Percentiles rank a stretch among this genome's conserved stretches.
These are phyloP conservation scores for Thermochaetoides dissita DNA, from an alignment of 2,329 filamentous ascomycete genomes.

Conservation along the genomic window DNA sequence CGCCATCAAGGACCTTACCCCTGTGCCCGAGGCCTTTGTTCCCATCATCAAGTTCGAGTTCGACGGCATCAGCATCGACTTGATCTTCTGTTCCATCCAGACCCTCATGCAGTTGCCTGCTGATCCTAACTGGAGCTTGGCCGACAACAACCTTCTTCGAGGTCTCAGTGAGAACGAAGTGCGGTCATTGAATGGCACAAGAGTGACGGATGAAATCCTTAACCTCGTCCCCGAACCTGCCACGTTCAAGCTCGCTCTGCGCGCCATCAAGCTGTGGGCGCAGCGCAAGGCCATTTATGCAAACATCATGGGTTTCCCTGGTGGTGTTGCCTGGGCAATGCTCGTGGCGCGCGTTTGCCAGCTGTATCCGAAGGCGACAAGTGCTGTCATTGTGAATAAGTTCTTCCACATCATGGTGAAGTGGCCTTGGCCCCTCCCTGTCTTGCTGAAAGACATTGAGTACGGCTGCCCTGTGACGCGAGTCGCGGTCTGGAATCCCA, in stretches of 20 bases:
- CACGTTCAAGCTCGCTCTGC: conserved; percentile 76
- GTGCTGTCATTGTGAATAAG: conserved; percentile 76
- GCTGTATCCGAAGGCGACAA: conserved; percentile 83
- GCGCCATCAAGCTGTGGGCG: conserved; percentile 94
- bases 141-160: conserved; percentile 70
- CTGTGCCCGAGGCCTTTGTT: conserved; percentile 81
- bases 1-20: conserved; percentile 71
- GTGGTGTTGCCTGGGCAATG: conserved; percentile 97
- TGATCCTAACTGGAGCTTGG: conserved; percentile 56
- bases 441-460: conserved; percentile 78
- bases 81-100: conserved; percentile 72
- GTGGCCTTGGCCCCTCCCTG: conserved; percentile 92
- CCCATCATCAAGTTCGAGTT: conserved; percentile 97
- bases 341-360: conserved; percentile 91
- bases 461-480: conserved; percentile 53
- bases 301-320: conserved; percentile 91
- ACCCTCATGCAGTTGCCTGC: conserved; percentile 54
- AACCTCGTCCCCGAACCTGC: conserved; percentile 76
- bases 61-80: conserved; percentile 79
- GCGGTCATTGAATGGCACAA: conserved; percentile 81
- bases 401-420: conserved; percentile 86
- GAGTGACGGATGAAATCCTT: conserved; percentile 87
- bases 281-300: conserved; percentile 85
- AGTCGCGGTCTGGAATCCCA: conserved; percentile 88
- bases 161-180: conserved; percentile 79